phyloP scores from a whole-genome alignment of 1,284 basidiomycete species.

The Volvariella volvacea region DNA sequence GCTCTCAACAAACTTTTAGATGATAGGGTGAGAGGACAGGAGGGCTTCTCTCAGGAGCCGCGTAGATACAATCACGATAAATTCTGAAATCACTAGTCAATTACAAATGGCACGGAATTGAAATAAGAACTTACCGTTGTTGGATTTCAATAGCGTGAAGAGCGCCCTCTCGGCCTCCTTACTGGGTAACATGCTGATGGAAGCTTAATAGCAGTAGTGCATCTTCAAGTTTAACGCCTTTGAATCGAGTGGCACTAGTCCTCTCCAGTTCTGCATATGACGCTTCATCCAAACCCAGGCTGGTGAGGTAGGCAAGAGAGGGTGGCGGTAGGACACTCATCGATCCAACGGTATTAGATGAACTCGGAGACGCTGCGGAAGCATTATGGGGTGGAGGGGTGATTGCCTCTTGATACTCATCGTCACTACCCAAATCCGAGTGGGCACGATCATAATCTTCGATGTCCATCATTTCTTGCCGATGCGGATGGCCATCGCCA shows the following conservation, averaged over 20 bases:
- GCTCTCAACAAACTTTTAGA: no score
- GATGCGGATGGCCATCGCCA: slow-evolving; percentile 20
- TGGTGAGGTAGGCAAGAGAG: slow-evolving; percentile 17
- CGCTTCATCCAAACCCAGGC: slow-evolving; percentile 22
- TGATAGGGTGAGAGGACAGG: no score
- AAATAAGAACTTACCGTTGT: no score
- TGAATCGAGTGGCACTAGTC: slow-evolving; percentile 25
- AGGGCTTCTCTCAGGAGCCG: no score
- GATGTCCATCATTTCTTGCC: slow-evolving; percentile 31
- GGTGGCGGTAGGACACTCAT: slow-evolving; percentile 12
- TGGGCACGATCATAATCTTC: slow-evolving; percentile 34
- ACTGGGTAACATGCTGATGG: slow-evolving; percentile 56
- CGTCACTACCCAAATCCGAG: slow-evolving; percentile 54
- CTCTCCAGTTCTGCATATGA: slow-evolving; percentile 41
- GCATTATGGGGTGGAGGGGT: slow-evolving; percentile 46
- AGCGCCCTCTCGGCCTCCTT: slow-evolving; percentile 15
- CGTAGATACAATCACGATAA: no score
- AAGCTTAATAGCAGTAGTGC: slow-evolving; percentile 64
- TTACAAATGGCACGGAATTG: no score
- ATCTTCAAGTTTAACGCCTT: slow-evolving; percentile 43
- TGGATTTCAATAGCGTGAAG: no score
- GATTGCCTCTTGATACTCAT: slow-evolving; percentile 64
- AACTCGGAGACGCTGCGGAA: slow-evolving; percentile 40
- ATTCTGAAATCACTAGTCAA: no score
- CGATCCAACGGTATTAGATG: slow-evolving; percentile 23